Base-by-base conservation (phyloP, 176 grass and related monocot species). In the Eragrostis nindensis region DNA sequence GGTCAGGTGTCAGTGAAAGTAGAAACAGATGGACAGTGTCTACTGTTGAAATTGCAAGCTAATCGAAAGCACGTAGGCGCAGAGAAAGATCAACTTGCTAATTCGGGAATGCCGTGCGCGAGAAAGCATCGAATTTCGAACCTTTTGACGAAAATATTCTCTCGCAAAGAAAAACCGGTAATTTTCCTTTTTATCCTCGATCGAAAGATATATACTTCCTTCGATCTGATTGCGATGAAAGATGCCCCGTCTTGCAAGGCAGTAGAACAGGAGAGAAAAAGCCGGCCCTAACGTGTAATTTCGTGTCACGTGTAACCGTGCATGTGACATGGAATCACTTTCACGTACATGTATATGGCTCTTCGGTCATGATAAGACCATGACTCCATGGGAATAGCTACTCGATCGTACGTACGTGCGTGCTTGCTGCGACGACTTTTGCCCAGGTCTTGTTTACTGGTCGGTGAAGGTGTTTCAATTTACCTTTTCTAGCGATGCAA, bases 41-140 rank as follows among this genome's bases (percentile, higher is more conserved):
- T 7, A 17, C 40, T 19, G 21, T 56, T 17, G 8, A 13, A 27
- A 42, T n/a, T 5, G 0, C 18, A 17, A 25, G 11, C 1, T 1
- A n/a, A 2, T 19, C 27, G 17, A 13, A 66, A 66, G 44, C 39
- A 32, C 26, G 32, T 41, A 62, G 49, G 27, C 53, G 21, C 27
- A 41, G 40, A 43, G 70, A 72, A 68, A 46, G 36, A 6, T n/a
- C 70, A 11, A 8, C 18, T 46, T 84, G 53, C 87, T 65, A 80
- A 76, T 27, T 65, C 8, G 18, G 64, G 63, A 16, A 56, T 71
- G 77, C 15, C 77, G 77, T 85, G 71, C 48, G 25, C 75, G 11
- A 8, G 70, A 18, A 78, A 77, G 78, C 78, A 86, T 86, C 83
- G 59, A 65, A 73, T 82, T 81, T 49, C 5, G n/a, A 11, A 3